Conservation (phyloP, 129 eudicot species). For the Chrysanthemum lavandulifolium region DNA sequence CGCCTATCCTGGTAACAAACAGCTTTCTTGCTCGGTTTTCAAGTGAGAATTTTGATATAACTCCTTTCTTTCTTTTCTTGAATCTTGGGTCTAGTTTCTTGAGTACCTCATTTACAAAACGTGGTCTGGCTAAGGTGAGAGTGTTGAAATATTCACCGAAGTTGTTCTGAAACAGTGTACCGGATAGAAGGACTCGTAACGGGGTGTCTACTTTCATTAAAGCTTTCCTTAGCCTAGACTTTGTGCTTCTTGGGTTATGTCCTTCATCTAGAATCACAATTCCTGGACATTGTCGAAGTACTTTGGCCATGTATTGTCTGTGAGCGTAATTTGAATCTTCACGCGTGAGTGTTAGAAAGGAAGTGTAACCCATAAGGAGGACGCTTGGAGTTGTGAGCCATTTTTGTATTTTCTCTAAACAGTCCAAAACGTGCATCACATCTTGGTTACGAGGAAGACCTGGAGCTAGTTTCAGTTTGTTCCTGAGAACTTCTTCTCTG, state of each 20-base stretch:
- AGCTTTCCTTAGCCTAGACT: constrained; percentile 86
- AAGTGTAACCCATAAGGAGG: constrained; percentile 97
- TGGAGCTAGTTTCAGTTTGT: constrained; percentile 57
- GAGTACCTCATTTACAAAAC: constrained; percentile 74
- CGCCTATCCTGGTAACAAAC: constrained; percentile 69
- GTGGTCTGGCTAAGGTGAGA: constrained; percentile 80
- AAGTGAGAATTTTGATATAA: constrained; percentile 53
- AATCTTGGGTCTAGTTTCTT: constrained; percentile 75
- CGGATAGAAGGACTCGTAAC: constrained; percentile 77
- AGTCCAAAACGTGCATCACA: constrained; percentile 92
- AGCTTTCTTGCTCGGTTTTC: constrained; percentile 92
- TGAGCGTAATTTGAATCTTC: constrained; percentile 94
- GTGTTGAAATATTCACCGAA: constrained; percentile 98
- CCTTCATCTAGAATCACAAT: constrained; percentile 92
- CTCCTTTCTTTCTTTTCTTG: constrained; percentile 56
- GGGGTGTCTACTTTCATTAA: constrained; percentile 85
- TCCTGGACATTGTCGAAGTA: constrained; percentile 87
- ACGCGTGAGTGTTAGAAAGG: constrained; percentile 79
- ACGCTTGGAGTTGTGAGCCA: constrained; percentile 97
- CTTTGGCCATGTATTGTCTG: constrained; percentile 83
- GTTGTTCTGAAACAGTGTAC: constrained; percentile 91
- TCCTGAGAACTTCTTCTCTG: constrained; percentile 71
- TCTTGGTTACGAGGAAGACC: constrained; percentile 88
- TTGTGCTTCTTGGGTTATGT: constrained; percentile 97
- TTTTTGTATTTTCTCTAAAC: constrained; percentile 84